phyloP scores from a whole-genome alignment of 1,139 yeast species.

The Pichia sp. region DNA sequence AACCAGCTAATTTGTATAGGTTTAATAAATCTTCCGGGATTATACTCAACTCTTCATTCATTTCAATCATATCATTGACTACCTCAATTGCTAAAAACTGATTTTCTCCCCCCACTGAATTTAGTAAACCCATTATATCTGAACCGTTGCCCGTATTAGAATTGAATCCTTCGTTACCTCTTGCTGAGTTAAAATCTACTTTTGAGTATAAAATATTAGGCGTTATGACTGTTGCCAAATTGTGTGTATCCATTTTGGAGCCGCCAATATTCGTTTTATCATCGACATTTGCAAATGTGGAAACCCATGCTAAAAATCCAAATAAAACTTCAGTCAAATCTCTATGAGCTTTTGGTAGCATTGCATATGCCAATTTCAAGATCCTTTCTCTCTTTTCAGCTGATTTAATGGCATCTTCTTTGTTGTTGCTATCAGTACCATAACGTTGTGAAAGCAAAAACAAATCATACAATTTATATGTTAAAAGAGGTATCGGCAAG shows the following conservation, averaged over 20 bases:
- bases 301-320: slow-evolving; percentile 89
- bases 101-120: slow-evolving; percentile 49
- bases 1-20: slow-evolving; percentile 22
- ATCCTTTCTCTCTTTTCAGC: slow-evolving; percentile 39
- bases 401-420: slow-evolving; percentile 23
- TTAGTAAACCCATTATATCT: slow-evolving; percentile 7
- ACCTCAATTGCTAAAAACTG: slow-evolving; percentile 90
- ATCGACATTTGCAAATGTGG: slow-evolving; percentile 86
- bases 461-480: slow-evolving; percentile 64
- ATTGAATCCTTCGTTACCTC: neutral
- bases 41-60: slow-evolving; percentile 71
- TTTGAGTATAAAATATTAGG: slow-evolving; percentile 70
- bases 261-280: slow-evolving; percentile 82
- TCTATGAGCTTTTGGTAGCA: slow-evolving; percentile 77
- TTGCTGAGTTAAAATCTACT: slow-evolving; percentile 17
- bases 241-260: slow-evolving; percentile 94
- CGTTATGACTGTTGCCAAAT: slow-evolving; percentile 89
- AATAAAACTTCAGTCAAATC: slow-evolving; percentile 82
- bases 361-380: slow-evolving; percentile 64
- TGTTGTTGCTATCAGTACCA: slow-evolving; percentile 1
- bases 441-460: slow-evolving; percentile 71
- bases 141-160: slow-evolving; percentile 3
- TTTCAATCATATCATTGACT: slow-evolving; percentile 73
- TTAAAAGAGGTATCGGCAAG: slow-evolving; percentile 83
- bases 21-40: slow-evolving; percentile 54